Evolutionary conservation across 1,284 basidiomycete genomes (phyloP).

Genomic region (Tranzscheliella williamsii): DNA sequence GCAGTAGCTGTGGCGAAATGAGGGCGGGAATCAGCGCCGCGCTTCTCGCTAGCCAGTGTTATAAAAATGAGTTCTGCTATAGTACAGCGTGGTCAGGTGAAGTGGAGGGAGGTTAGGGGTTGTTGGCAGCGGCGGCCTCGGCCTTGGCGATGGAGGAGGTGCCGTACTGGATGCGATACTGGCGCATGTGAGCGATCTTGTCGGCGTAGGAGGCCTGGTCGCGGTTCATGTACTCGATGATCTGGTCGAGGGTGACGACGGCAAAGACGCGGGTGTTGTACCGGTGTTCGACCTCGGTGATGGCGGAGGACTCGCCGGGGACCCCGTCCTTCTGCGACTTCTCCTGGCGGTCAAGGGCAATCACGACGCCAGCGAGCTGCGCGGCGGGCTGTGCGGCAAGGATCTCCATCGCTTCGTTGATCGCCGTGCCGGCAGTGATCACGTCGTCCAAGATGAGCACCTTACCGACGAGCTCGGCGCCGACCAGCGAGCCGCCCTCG

Average conservation of each 20-base stretch:
- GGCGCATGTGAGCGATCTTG: slow-evolving; percentile 75
- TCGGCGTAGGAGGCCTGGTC: slow-evolving; percentile 66
- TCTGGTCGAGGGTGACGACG: slow-evolving; percentile 78
- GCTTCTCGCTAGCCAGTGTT: too few relatives aligned
- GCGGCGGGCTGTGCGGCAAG: slow-evolving; percentile 42
- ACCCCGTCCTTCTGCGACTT: slow-evolving; percentile 68
- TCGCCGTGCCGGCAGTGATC: slow-evolving; percentile 77
- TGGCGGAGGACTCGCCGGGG: slow-evolving; percentile 35
- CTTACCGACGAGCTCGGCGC: slow-evolving; percentile 75
- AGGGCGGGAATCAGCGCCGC: too few relatives aligned
- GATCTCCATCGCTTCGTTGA: slow-evolving; percentile 57
- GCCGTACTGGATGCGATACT: slow-evolving; percentile 80
- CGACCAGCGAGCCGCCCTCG: slow-evolving; percentile 92
- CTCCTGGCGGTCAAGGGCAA: slow-evolving; percentile 88
- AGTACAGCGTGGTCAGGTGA: too few relatives aligned
- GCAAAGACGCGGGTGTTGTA: slow-evolving; percentile 74
- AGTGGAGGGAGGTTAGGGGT: slow-evolving; percentile 1
- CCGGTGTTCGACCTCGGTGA: slow-evolving; percentile 77
- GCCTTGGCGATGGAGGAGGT: slow-evolving; percentile 53
- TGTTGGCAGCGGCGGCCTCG: slow-evolving; percentile 6
- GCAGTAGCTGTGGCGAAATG: too few relatives aligned
- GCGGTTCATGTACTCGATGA: slow-evolving; percentile 79
- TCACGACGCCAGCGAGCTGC: slow-evolving; percentile 79
- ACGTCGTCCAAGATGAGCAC: slow-evolving; percentile 90
- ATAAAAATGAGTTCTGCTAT: too few relatives aligned